Base-by-base conservation (phyloP, 2,329 filamentous ascomycete species). In the Pseudogymnoascus sp. region DNA sequence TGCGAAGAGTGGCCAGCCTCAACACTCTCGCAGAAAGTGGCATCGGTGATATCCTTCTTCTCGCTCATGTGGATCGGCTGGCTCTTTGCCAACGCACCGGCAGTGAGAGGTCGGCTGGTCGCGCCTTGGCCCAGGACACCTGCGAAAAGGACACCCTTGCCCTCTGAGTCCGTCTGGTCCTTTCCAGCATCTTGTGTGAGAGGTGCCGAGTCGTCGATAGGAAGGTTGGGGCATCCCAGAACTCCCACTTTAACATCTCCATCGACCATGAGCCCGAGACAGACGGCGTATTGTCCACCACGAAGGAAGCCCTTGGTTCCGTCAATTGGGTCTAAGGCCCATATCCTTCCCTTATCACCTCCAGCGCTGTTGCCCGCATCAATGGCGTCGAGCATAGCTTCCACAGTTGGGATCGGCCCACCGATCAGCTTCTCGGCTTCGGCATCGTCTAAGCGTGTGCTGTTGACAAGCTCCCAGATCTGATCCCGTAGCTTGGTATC, bases 261-360 rank as follows among this genome's bases (percentile, higher is more conserved):
- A 72, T 97, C 92, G 28, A 96, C 90, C 78, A 99, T 88, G 70
- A 99, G 81, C 37, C 85, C 94, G 4, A 99, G 83, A 74, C 93
- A 97, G 62, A 99, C 92, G 63, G 94, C 95, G 74, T 99, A 99
- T 79, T 99, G 94, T 40, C 92, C 95, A 62, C 94, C 94, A 66
- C 95, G 85, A 65, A 99, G 80, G 79, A 99, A 99, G 31, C 94
- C 95, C 79, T 97, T 96, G 62, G 94, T 99, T 68, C 94, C 94
- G 76, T 99, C 94, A 66, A 99, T 97, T 65, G 94, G 94, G 76
- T 99, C 94, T 63, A 99, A 86, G 42, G 93, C 90, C 94, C 94
- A 99, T 75, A 97, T 91, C 68, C 94, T 83, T 66, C 91, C 92
- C 67, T 79, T 82, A 65, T 78, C 75, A 28, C 91, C 91, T 65